These are phyloP conservation scores for Cupressus sempervirens DNA, from an alignment of 75 land plant species.

Conservation along the genomic window DNA sequence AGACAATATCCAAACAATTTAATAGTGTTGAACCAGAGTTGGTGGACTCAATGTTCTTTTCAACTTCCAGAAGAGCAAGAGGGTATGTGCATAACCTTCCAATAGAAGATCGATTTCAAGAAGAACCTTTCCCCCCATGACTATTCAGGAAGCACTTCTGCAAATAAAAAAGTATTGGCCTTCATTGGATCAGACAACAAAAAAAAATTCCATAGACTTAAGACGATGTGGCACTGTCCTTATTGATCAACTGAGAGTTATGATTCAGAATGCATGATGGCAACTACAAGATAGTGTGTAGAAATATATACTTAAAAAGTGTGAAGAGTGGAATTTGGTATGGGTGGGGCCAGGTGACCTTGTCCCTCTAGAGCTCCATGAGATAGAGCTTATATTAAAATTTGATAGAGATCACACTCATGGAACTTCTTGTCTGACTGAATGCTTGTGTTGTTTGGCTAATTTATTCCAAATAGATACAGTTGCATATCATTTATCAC, in stretches of 20 bases:
- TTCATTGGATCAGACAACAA: conserved; percentile 69
- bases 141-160: conserved; percentile 56
- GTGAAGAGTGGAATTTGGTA: too few relatives aligned
- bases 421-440: too few relatives aligned
- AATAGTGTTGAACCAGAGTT: conserved; percentile 68
- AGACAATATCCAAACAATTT: too few relatives aligned
- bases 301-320: too few relatives aligned
- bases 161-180: conserved; percentile 85
- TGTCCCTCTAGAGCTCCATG: too few relatives aligned
- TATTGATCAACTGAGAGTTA: conserved; percentile 40
- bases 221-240: conserved; percentile 30
- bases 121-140: conserved; percentile 50
- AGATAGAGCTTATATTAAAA: too few relatives aligned
- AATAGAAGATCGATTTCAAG: conserved; percentile 32
- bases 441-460: too few relatives aligned
- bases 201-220: conserved; percentile 45
- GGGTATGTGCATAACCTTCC: conserved; percentile 93
- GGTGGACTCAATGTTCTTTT: conserved; percentile 52
- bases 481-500: too few relatives aligned
- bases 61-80: conserved; percentile 62
- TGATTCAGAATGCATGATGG: conserved; percentile 29
- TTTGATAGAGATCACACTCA: too few relatives aligned
- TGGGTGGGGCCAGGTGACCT: too few relatives aligned
- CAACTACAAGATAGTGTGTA: conserved; percentile 4
- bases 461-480: too few relatives aligned